Evolutionary conservation across 805 yeast species (phyloP), one percentile per base, ranked within the genome.

Genomic region (Blastobotrys parvus): DNA sequence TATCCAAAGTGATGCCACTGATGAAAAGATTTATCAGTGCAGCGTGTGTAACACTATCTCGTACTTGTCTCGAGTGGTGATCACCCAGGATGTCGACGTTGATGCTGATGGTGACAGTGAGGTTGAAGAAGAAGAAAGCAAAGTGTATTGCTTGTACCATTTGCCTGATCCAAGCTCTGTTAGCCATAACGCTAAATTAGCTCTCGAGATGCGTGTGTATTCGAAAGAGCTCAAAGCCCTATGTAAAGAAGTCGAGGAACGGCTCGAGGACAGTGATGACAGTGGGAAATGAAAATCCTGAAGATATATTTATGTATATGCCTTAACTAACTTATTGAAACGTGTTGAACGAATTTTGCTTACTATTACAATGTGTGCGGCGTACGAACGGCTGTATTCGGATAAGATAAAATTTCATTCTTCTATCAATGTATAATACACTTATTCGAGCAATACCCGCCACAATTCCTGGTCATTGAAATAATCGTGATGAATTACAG

Each of bases 401-500:
- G n/a, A n/a, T n/a, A n/a, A n/a, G n/a, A n/a, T n/a, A n/a, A n/a
- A n/a, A n/a, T n/a, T n/a, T n/a, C n/a, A n/a, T n/a, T n/a, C n/a
- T n/a, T n/a, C n/a, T n/a, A n/a, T n/a, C n/a, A n/a, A n/a, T n/a
- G n/a, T n/a, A n/a, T n/a, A n/a, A n/a, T n/a, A n/a, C n/a, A n/a
- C n/a, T n/a, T n/a, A 13, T 13, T 34, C 30, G 6, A 22, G 18
- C 30, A 40, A 20, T 5, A 40, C 21, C 10, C 78, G 80, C 97
- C 97, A 88, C 40, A 88, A 69, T 1, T 80, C 94, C 45, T 71
- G 67, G 53, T 80, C 86, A 43, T 80, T 73, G 38, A 76, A 75
- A 63, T 72, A 87, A 57, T 89, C 90, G 58, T 89, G 96, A 59
- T 85, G 87, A 23, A 90, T 80, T 48, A 90, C 71, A 35, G 95